Base-by-base conservation (phyloP, 106 monocot genomes). In the Iris macrosiphon region DNA sequence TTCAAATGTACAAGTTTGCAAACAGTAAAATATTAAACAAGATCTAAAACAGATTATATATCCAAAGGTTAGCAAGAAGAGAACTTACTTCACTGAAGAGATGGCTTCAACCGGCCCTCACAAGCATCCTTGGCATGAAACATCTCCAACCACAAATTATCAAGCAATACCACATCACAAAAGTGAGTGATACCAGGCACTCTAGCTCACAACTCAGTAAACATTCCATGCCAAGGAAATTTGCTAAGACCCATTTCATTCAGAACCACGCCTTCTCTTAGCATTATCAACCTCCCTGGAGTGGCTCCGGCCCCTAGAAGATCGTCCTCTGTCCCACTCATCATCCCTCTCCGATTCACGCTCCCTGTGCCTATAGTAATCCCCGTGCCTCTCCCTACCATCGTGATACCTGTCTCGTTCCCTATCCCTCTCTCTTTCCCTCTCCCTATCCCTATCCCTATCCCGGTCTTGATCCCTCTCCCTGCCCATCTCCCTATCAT, bases 271-370 rank as follows among this genome's bases (percentile, higher is more conserved):
- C 39, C 80, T 72, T 40, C 80, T 79, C 69, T 93, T 93, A 6
- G 74, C 71, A 72, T 88, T 73, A 34, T 87, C 93, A 64, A 54
- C 59, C 68, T 93, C 93, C 40, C 88, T 66, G 1, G 93, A 87
- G 34, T 61, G 84, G 62, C 93, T 88, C 26, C 84, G 41, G 26
- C 57, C 50, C 27, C 65, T 82, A n/a, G n/a, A n/a, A 26, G 74
- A 77, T 3, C 83, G 65, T 18, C 83, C 83, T 60, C 83, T 83
- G 20, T 87, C 87, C 79, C 77, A 78, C 3, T 87, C 87, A 52
- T 80, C 79, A 63, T 71, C 75, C 20, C 73, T 70, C 24, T 80
- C 70, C 4, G 31, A 18, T 15, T 83, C 76, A 30, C 74, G 65
- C 8, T 86, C 85, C 59, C 72, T 71, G 26, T 90, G 84, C 38